Evolutionary conservation across 2,329 filamentous ascomycete species (phyloP), one percentile per base, ranked within the genome.

Genomic region (Xylaria sp.): DNA sequence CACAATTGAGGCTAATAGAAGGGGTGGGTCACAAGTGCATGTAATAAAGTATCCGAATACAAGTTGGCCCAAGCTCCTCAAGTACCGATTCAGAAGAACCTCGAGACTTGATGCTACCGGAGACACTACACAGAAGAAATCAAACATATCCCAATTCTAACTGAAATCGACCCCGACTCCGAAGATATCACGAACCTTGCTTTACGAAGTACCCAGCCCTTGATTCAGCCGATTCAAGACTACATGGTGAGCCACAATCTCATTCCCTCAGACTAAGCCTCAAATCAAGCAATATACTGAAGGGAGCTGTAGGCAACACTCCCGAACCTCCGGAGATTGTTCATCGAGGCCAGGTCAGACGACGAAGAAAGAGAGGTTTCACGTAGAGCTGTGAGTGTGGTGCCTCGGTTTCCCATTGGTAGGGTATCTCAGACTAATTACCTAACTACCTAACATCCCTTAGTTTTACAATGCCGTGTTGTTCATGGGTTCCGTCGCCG

Each of bases 401-500:
- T 22, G 37, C 39, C 26, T 17, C 18, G 16, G 7, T 7, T 11
- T 38, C 16, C 43, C 21, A 24, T 50, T 29, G 22, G 17, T 19
- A n/a, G 17, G 38, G 29, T 41, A 20, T 26, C 40, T 51, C 40
- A 16, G 11, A 34, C 29, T 48, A 16, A 39, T 29, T 16, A 24
- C n/a, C 9, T 54, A 41, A 51, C 57, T 54, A 41, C 50, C 57
- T 55, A 43, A 56, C 44, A 54, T 26, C 52, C 7, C n/a, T 7
- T 66, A 96, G 94, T 99, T 99, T 72, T 99, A 99, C 76, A 97
- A 99, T 68, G 85, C 96, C 0, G 92, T 97, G 1, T 79, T 97
- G 2, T 99, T 97, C 76, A 93, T 99, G 80, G 94, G 92, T 20
- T 97, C 94, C 0, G 90, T 99, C 20, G 92, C 93, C 7, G 86